Percentiles rank a stretch among this genome's conserved stretches.
phyloP scores from a whole-genome alignment of 163 green algal species.

The Dunaliella salina region DNA sequence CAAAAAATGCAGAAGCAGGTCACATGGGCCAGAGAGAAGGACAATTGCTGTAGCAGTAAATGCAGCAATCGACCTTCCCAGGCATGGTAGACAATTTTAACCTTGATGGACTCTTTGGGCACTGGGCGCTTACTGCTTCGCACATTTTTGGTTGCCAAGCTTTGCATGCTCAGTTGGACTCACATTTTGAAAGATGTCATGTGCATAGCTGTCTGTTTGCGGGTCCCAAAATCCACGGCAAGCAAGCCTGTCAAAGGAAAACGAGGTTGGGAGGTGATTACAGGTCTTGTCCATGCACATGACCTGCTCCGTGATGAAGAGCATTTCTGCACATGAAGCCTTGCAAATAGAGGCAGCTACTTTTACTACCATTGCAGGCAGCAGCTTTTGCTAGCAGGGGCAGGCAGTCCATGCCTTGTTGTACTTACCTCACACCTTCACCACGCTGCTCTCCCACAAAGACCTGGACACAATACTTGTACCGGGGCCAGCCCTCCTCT shows the following conservation, averaged over 20 bases:
- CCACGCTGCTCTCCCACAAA: slow-evolving; percentile 72
- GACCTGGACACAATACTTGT: slow-evolving; percentile 78
- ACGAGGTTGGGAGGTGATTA: too few species aligned
- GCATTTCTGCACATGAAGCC: too few species aligned
- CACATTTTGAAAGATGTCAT: slow-evolving; percentile 64
- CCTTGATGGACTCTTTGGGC: background rate
- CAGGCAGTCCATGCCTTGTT: too few species aligned
- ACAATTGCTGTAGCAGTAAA: background rate
- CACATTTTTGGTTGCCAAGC: too few species aligned
- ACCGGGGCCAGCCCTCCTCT: slow-evolving; percentile 60
- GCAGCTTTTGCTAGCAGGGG: too few species aligned
- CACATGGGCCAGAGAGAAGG: background rate
- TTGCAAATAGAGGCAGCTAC: too few species aligned
- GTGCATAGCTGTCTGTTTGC: slow-evolving; percentile 65
- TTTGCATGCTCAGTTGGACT: slow-evolving; percentile 11
- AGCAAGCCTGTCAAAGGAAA: slow-evolving; percentile 43
- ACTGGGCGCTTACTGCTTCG: background rate
- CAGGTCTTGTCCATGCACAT: too few species aligned
- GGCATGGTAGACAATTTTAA: background rate
- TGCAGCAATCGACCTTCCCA: background rate
- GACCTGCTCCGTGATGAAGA: too few species aligned
- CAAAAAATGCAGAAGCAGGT: background rate
- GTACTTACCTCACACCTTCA: slow-evolving; percentile 55
- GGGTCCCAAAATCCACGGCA: slow-evolving; percentile 70
- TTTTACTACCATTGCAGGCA: too few species aligned